Evolutionary conservation across 2,329 filamentous ascomycete genomes (phyloP).

Genomic region (Pseudonectria buxi): DNA sequence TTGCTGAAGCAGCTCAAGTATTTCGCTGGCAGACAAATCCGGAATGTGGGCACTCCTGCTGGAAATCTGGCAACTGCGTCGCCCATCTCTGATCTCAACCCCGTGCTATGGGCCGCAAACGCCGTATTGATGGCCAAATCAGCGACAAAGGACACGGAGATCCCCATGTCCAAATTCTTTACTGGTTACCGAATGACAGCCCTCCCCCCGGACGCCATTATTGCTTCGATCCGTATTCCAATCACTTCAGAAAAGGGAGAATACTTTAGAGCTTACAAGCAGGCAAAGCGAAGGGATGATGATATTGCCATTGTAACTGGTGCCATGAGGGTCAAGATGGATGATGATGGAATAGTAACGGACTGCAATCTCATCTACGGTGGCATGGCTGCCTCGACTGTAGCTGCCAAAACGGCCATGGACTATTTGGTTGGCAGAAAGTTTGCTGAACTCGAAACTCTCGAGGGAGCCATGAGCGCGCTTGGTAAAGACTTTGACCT

Average conservation of each 20-base stretch:
- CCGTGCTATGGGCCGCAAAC: slow-evolving; percentile 83
- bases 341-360: slow-evolving; percentile 61
- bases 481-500: slow-evolving; percentile 88
- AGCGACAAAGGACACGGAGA: slow-evolving; percentile 63
- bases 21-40: slow-evolving; percentile 90
- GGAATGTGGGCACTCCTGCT: slow-evolving; percentile 94
- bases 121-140: slow-evolving; percentile 77
- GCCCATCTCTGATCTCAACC: slow-evolving; percentile 93
- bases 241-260: slow-evolving; percentile 68
- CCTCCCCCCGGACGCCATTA: slow-evolving; percentile 72
- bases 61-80: slow-evolving; percentile 92
- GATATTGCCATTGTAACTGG: slow-evolving; percentile 97
- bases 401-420: slow-evolving; percentile 75
- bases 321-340: slow-evolving; percentile 68
- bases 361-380: slow-evolving; percentile 81
- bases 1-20: slow-evolving; percentile 92
- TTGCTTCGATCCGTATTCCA: slow-evolving; percentile 82
- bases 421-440: slow-evolving; percentile 69
- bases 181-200: slow-evolving; percentile 84
- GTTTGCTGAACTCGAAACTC: slow-evolving; percentile 71
- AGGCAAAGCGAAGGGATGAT: slow-evolving; percentile 94
- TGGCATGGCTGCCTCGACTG: slow-evolving; percentile 88
- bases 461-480: slow-evolving; percentile 85
- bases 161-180: slow-evolving; percentile 92
- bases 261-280: slow-evolving; percentile 86